Conservation (phyloP, 176 grass and related monocot genomes). For the Tuctoria greenei region DNA sequence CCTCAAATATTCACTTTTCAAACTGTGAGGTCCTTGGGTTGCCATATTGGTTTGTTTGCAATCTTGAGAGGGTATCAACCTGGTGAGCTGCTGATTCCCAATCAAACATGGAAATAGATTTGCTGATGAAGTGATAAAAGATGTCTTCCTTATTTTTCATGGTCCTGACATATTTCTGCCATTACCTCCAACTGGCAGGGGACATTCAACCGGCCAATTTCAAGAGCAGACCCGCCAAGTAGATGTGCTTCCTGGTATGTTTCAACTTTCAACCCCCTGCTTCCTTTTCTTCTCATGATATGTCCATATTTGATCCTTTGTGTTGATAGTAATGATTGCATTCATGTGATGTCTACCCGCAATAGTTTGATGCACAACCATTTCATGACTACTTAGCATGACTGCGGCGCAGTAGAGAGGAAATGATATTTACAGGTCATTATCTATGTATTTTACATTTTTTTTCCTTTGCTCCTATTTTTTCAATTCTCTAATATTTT, state of each 20-base stretch:
- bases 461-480: no score
- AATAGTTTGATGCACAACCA: no score
- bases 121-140: constrained; percentile 6
- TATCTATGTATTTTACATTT: no score
- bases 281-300: no score
- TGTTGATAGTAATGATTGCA: no score
- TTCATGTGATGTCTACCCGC: no score
- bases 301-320: no score
- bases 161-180: constrained; percentile 11
- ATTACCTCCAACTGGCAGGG: constrained; percentile 41
- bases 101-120: constrained; percentile 10
- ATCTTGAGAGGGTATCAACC: constrained; percentile 67
- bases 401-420: no score
- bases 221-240: constrained; percentile 52
- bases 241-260: constrained; percentile 86
- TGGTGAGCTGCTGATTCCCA: constrained; percentile 53
- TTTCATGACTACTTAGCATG: no score
- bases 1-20: constrained; percentile 63
- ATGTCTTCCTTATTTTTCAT: constrained; percentile 10
- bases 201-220: constrained; percentile 30
- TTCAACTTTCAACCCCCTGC: no score
- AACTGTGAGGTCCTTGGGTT: constrained; percentile 76
- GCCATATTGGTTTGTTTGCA: constrained; percentile 71
- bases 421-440: no score
- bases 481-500: constrained; percentile 6